Evolutionary conservation across 345 rosid species (phyloP).

Genomic region (Iberis pinnata): DNA sequence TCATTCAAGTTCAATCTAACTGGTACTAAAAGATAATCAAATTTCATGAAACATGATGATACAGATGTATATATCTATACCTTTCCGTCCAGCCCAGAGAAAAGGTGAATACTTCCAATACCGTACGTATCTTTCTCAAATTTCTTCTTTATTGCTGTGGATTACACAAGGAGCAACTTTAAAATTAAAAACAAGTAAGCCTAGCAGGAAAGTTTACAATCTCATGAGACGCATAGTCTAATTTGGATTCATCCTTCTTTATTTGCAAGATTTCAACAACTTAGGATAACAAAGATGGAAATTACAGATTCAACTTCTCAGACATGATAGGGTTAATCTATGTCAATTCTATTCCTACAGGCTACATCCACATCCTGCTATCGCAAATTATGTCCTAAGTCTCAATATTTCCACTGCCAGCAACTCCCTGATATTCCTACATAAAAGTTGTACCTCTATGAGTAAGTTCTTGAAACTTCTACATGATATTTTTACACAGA

Average conservation of each 20-base stretch:
- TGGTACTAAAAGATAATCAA: not conserved
- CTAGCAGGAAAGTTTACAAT: slow-evolving; percentile 4
- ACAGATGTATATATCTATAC: slow-evolving; percentile 29
- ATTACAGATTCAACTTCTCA: not conserved
- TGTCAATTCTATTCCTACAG: not conserved
- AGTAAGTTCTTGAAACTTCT: too few relatives aligned
- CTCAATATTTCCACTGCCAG: too few relatives aligned
- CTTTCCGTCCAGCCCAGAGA: slow-evolving; percentile 55
- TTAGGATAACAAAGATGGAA: not conserved
- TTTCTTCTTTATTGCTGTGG: slow-evolving; percentile 67
- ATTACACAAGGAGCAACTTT: slow-evolving; percentile 19
- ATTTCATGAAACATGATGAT: slow-evolving; percentile 8
- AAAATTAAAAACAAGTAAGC: slow-evolving; percentile 13
- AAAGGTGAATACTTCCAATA: slow-evolving; percentile 62
- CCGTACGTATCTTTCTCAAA: slow-evolving; percentile 72
- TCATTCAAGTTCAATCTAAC: not conserved
- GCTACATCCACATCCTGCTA: too few relatives aligned
- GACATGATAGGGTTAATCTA: not conserved
- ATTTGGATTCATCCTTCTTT: not conserved
- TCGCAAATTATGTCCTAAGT: too few relatives aligned
- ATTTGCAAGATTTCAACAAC: not conserved
- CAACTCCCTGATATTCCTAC: too few relatives aligned
- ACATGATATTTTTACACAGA: not conserved
- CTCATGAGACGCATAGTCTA: not conserved
- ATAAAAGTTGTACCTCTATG: too few relatives aligned